Percentiles rank a stretch among this genome's conserved stretches.
Conservation (phyloP, 2,329 filamentous ascomycete genomes). For the Xylariaceae sp. region DNA sequence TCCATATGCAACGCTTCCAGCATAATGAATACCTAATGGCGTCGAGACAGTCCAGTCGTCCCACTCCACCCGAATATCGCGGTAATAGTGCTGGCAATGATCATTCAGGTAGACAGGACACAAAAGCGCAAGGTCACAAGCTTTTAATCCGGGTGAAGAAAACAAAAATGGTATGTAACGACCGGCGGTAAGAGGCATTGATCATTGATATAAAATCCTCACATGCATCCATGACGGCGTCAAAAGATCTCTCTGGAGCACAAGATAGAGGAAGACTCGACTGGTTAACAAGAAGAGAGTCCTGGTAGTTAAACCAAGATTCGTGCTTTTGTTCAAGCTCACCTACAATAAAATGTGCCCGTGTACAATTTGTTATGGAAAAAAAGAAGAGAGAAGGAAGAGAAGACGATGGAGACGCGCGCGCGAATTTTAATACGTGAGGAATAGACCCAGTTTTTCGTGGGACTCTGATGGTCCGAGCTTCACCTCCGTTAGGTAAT, state of each 20-base stretch:
- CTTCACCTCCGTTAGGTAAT: background rate
- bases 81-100: no score
- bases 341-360: constrained; percentile 69
- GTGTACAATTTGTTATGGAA: constrained; percentile 55
- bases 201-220: constrained; percentile 53
- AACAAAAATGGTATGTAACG: constrained; percentile 49
- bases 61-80: no score
- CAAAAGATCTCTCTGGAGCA: constrained; percentile 52
- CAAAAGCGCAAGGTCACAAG: no score
- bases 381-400: constrained; percentile 37
- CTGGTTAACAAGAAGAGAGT: constrained; percentile 35
- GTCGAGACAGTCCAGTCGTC: no score
- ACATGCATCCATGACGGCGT: constrained; percentile 70
- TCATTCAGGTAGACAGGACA: no score
- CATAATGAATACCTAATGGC: no score
- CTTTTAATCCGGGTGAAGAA: background rate
- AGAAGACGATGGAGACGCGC: constrained; percentile 16
- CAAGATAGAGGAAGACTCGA: constrained; percentile 70
- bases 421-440: background rate
- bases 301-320: constrained; percentile 30
- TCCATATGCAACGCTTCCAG: no score
- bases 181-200: constrained; percentile 68
- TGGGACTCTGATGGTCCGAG: background rate
- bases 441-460: background rate
- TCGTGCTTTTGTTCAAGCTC: constrained; percentile 45